Conservation (phyloP, 2,329 filamentous ascomycete genomes). For the Xylaria arbuscula region DNA sequence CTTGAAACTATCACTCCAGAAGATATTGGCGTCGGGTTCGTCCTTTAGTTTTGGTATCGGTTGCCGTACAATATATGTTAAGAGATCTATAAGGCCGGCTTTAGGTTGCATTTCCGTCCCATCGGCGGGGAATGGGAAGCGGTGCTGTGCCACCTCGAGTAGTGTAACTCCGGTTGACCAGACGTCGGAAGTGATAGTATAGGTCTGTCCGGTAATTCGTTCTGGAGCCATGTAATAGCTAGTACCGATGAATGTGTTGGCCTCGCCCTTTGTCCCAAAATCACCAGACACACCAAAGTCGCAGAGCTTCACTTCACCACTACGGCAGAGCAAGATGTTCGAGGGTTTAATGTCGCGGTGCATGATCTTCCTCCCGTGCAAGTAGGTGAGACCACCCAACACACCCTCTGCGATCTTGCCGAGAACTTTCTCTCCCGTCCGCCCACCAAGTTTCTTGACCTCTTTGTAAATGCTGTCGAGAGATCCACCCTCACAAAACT, state of each 20-base stretch:
- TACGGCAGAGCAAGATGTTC: constrained; percentile 92
- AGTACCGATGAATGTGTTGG: constrained; percentile 98
- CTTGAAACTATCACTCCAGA: constrained; percentile 98
- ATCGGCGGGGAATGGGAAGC: constrained; percentile 97
- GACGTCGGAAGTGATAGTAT: constrained; percentile 98
- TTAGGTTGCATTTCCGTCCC: constrained; percentile 94
- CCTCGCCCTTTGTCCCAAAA: constrained; percentile 97
- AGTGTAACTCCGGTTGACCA: constrained; percentile 98
- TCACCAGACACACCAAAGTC: constrained; percentile 98
- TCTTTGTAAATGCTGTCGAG: constrained; percentile 97
- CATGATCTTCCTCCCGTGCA: constrained; percentile 96
- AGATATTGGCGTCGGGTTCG: constrained; percentile 87
- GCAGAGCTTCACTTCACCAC: constrained; percentile 95
- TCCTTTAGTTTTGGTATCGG: constrained; percentile 96
- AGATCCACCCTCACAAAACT: constrained; percentile 96
- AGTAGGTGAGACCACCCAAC: constrained; percentile 90
- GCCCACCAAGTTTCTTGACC: constrained; percentile 92
- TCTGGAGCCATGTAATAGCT: constrained; percentile 99
- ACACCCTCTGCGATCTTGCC: constrained; percentile 98
- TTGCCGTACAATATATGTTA: constrained; percentile 97
- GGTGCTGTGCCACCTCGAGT: constrained; percentile 98
- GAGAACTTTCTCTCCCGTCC: constrained; percentile 95
- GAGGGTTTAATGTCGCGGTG: constrained; percentile 99
- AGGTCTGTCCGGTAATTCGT: constrained; percentile 95
- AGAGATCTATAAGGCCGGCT: constrained; percentile 90